These are phyloP conservation scores for Starmerella sp. DNA, from an alignment of 805 yeast species.

Conservation along the genomic window DNA sequence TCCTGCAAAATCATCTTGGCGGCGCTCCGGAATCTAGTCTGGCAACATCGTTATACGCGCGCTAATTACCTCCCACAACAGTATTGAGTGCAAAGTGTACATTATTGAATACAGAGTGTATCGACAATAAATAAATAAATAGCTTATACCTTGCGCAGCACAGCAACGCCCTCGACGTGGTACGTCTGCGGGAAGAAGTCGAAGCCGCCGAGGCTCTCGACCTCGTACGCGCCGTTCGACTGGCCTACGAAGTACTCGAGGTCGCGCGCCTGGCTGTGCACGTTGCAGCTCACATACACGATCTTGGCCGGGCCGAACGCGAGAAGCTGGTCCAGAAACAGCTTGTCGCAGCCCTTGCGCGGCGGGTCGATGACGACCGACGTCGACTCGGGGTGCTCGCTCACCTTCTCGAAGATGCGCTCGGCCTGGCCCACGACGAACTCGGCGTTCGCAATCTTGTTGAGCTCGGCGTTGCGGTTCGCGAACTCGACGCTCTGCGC, in stretches of 20 bases:
- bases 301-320: slow-evolving; percentile 73
- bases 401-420: slow-evolving; percentile 56
- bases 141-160: slow-evolving; percentile 30
- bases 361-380: slow-evolving; percentile 94
- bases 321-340: slow-evolving; percentile 73
- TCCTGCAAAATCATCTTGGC: too few relatives aligned
- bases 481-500: slow-evolving; percentile 89
- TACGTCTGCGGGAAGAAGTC: slow-evolving; percentile 95
- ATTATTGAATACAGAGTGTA: background rate
- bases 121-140: background rate
- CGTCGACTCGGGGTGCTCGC: slow-evolving; percentile 60
- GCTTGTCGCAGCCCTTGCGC: slow-evolving; percentile 89
- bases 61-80: too few relatives aligned
- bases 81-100: too few relatives aligned
- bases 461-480: slow-evolving; percentile 60
- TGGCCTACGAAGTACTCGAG: slow-evolving; percentile 67
- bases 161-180: slow-evolving; percentile 83
- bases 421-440: slow-evolving; percentile 92
- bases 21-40: too few relatives aligned
- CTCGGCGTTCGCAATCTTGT: slow-evolving; percentile 63
- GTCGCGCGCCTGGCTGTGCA: slow-evolving; percentile 95
- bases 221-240: slow-evolving; percentile 37
- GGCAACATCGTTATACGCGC: too few relatives aligned
- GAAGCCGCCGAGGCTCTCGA: slow-evolving; percentile 83
- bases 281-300: slow-evolving; percentile 95